Evolutionary conservation across 139 green algal genomes (phyloP).

Genomic region (Desmodesmus armatus): DNA sequence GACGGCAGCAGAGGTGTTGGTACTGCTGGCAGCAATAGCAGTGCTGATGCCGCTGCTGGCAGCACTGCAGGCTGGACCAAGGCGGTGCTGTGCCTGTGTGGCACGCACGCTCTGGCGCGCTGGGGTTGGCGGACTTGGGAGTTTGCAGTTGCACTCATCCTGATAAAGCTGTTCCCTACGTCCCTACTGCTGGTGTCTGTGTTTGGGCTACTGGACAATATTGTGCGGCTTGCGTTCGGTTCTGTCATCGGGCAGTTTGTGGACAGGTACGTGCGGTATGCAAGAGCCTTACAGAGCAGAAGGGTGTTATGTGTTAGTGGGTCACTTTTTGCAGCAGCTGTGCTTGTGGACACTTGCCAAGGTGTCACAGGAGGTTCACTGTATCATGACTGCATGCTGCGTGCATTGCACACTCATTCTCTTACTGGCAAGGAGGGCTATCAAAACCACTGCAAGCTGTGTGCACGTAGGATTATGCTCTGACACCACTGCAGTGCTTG

Average conservation of each 20-base stretch:
- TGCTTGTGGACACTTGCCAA: too few relatives aligned
- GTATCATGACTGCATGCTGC: background rate
- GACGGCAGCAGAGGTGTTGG: too few relatives aligned
- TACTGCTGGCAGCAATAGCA: background rate
- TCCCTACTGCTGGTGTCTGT: conserved; percentile 64
- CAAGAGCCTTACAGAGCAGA: background rate
- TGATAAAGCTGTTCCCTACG: conserved; percentile 69
- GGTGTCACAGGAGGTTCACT: too few relatives aligned
- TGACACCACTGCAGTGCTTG: too few relatives aligned
- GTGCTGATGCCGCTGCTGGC: background rate
- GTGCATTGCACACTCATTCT: background rate
- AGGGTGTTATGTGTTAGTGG: background rate
- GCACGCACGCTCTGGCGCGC: conserved; percentile 55
- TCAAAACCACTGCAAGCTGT: too few relatives aligned
- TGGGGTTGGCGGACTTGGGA: conserved; percentile 75
- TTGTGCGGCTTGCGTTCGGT: conserved; percentile 46
- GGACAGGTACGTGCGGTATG: conserved; percentile 43
- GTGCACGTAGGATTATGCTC: too few relatives aligned
- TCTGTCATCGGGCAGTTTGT: conserved; percentile 59
- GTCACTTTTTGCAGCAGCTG: background rate
- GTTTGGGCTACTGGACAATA: conserved; percentile 74
- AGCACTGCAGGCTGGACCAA: background rate
- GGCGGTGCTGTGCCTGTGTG: conserved; percentile 28
- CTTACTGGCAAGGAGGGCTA: background rate
- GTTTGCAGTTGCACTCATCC: conserved; percentile 71